Percentiles rank a stretch among this genome's conserved stretches.
These are phyloP conservation scores for Panicum miliaceum DNA, from an alignment of 176 grass and related monocot genomes.

Conservation along the genomic window DNA sequence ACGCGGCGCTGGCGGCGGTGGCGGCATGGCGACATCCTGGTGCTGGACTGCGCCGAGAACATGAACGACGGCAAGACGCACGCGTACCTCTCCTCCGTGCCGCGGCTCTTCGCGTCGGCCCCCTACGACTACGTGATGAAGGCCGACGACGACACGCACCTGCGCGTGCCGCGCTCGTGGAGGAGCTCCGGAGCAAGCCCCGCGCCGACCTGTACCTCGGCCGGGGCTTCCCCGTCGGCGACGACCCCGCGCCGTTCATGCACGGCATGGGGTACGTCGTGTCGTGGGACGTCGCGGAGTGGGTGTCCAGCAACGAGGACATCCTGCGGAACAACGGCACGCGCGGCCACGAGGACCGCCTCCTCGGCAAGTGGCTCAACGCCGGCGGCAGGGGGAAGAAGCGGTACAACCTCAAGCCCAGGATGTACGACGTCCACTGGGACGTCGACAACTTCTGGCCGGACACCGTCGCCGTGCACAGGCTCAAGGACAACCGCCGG, in stretches of 20 bases:
- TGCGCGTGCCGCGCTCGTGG: constrained; percentile 45
- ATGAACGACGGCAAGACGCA: constrained; percentile 86
- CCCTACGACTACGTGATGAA: constrained; percentile 84
- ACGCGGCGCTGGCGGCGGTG: constrained; percentile 49
- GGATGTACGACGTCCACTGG: constrained; percentile 79
- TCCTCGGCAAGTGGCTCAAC: constrained; percentile 67
- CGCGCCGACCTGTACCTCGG: constrained; percentile 69
- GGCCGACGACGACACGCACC: constrained; percentile 74
- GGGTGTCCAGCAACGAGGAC: constrained; percentile 54
- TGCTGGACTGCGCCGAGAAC: constrained; percentile 83
- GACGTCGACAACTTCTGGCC: constrained; percentile 51
- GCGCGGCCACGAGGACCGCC: constrained; percentile 68
- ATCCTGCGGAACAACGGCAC: constrained; percentile 58
- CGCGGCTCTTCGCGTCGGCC: neutral
- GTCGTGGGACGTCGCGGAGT: constrained; percentile 65
- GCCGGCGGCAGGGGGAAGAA: constrained; percentile 60
- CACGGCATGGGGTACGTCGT: constrained; percentile 85
- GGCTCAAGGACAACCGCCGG: constrained; percentile 65
- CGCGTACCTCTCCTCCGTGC: constrained; percentile 60
- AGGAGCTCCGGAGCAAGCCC: constrained; percentile 48
- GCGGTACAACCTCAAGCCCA: constrained; percentile 50
- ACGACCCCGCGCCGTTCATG: constrained; percentile 73
- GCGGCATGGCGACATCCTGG: constrained; percentile 57
- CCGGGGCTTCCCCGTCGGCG: constrained; percentile 55
- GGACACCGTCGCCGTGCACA: constrained; percentile 81